These are phyloP conservation scores for Amanita pallidorosea DNA, from an alignment of 768 basidiomycete species.

Conservation along the genomic window DNA sequence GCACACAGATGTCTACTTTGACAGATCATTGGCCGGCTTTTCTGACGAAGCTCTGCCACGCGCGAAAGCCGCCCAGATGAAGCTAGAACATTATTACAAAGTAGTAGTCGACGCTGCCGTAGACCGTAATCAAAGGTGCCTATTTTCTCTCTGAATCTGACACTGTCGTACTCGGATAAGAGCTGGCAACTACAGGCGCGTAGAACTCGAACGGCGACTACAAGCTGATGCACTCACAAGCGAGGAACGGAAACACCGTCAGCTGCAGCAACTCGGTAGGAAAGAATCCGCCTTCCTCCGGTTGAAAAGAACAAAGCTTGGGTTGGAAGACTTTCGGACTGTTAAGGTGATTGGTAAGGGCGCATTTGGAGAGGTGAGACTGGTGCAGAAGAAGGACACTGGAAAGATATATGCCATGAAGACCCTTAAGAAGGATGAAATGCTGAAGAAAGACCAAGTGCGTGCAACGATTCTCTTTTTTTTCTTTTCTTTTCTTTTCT, in stretches of 20 bases:
- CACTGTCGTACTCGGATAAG: background rate
- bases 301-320: conserved; percentile 79
- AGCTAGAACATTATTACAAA: conserved; percentile 95
- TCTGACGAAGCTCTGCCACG: conserved; percentile 74
- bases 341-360: conserved; percentile 99
- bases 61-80: conserved; percentile 87
- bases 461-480: background rate
- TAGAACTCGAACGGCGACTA: conserved; percentile 76
- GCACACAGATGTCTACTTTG: conserved; percentile 79
- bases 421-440: conserved; percentile 91
- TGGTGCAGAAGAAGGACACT: conserved; percentile 94
- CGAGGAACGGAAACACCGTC: conserved; percentile 80
- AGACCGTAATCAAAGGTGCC: conserved; percentile 80
- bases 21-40: conserved; percentile 66
- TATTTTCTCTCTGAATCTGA: conserved; percentile 4
- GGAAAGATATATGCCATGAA: conserved; percentile 99
- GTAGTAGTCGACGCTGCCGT: conserved; percentile 93
- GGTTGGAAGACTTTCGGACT: conserved; percentile 86
- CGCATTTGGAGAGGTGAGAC: conserved; percentile 95
- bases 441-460: conserved; percentile 99
- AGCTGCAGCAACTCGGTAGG: conserved; percentile 73
- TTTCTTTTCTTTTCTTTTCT: background rate
- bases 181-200: conserved; percentile 44
- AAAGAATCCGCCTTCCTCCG: conserved; percentile 87
- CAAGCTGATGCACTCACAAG: conserved; percentile 57